Evolutionary conservation across 1,284 basidiomycete genomes (phyloP).

Genomic region (Apiotrichum sp.): DNA sequence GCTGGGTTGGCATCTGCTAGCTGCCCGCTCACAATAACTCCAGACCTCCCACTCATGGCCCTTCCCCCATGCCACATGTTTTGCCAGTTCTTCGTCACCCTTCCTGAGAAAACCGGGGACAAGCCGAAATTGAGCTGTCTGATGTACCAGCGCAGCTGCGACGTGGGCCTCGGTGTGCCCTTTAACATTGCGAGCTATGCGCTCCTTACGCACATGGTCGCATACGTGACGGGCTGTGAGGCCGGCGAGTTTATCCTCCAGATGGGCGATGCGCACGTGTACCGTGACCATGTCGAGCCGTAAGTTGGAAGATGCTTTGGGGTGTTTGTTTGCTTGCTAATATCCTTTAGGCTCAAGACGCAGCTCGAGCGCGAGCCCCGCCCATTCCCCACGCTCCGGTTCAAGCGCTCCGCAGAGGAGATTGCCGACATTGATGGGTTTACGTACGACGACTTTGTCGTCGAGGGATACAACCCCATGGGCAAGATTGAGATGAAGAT

Average conservation of each 20-base stretch:
- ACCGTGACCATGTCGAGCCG: slow-evolving; percentile 84
- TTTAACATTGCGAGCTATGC: slow-evolving; percentile 99
- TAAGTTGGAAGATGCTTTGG: no score
- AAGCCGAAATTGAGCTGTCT: slow-evolving; percentile 81
- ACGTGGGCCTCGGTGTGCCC: slow-evolving; percentile 91
- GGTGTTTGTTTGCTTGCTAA: no score
- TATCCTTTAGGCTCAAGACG: slow-evolving; percentile 54
- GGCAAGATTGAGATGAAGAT: slow-evolving; percentile 93
- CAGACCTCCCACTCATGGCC: slow-evolving; percentile 89
- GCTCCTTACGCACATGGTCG: slow-evolving; percentile 93
- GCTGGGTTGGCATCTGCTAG: no score
- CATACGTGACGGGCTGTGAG: slow-evolving; percentile 77
- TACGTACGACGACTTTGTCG: slow-evolving; percentile 68
- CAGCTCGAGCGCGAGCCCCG: slow-evolving; percentile 75
- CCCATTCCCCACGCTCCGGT: slow-evolving; percentile 74
- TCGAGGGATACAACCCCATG: slow-evolving; percentile 81
- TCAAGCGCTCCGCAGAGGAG: slow-evolving; percentile 59
- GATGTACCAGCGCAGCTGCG: slow-evolving; percentile 97
- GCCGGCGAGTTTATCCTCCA: slow-evolving; percentile 85
- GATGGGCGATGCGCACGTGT: slow-evolving; percentile 95
- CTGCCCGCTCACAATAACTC: no score
- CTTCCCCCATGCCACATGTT: slow-evolving; percentile 98
- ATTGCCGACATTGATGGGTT: slow-evolving; percentile 69
- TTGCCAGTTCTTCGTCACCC: slow-evolving; percentile 95
- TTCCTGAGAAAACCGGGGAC: slow-evolving; percentile 50